phyloP scores from a whole-genome alignment of 768 basidiomycete species.

The Cantharellus cinnabarinus region DNA sequence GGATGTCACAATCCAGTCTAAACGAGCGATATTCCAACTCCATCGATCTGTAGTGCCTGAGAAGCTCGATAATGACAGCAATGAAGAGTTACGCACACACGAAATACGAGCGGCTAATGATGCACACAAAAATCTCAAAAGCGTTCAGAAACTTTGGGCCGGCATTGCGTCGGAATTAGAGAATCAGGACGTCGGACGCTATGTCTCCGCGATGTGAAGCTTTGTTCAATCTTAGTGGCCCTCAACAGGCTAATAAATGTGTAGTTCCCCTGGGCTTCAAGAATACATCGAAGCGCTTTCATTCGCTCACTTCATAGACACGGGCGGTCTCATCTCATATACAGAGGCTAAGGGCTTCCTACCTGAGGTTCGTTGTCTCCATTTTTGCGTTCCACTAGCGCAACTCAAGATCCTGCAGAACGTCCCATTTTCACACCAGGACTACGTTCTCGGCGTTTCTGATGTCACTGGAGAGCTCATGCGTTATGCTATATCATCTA shows the following conservation, averaged over 20 bases:
- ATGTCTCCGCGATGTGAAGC: conserved; percentile 30
- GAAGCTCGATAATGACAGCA: conserved; percentile 5
- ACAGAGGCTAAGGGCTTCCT: conserved; percentile 34
- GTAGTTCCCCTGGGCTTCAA: conserved; percentile 41
- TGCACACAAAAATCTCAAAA: conserved; percentile 10
- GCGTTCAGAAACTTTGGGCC: conserved; percentile 34
- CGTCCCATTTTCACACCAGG: conserved; percentile 53
- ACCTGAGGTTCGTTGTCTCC: background rate
- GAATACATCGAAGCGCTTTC: conserved; percentile 92
- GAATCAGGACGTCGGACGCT: conserved; percentile 58
- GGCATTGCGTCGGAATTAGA: conserved; percentile 38
- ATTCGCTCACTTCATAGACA: conserved; percentile 68
- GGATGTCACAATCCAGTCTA: conserved; percentile 78
- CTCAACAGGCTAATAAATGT: conserved; percentile 5
- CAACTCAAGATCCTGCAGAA: no score
- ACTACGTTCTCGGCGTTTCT: conserved; percentile 81
- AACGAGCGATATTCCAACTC: conserved; percentile 83
- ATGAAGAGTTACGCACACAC: conserved; percentile 18
- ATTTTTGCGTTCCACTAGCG: background rate
- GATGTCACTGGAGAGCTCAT: conserved; percentile 95
- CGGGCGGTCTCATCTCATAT: conserved; percentile 44
- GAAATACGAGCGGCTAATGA: conserved; percentile 2
- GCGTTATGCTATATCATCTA: conserved; percentile 79
- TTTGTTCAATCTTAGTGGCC: conserved; percentile 11
- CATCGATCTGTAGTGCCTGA: conserved; percentile 36